Percentiles rank a stretch among this genome's conserved stretches.
phyloP scores from a whole-genome alignment of 148 eudicot species.

The Gaultheria prostrata region DNA sequence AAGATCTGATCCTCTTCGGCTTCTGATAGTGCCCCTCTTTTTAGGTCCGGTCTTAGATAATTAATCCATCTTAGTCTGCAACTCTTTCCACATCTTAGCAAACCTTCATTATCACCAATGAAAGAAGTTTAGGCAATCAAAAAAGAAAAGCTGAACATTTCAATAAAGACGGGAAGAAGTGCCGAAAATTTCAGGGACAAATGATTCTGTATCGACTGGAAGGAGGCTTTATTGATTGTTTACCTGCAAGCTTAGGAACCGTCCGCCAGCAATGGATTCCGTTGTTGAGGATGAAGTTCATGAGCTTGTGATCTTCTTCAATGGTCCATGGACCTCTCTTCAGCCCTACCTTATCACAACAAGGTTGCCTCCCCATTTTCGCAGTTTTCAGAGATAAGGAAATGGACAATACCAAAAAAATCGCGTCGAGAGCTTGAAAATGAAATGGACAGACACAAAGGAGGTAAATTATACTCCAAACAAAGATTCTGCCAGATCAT shows the following conservation, averaged over 20 bases:
- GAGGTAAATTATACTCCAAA: slow-evolving; percentile 26
- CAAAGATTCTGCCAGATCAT: slow-evolving; percentile 55
- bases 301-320: slow-evolving; percentile 76
- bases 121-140: background rate
- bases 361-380: slow-evolving; percentile 78
- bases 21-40: slow-evolving; percentile 63
- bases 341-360: slow-evolving; percentile 69
- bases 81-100: slow-evolving; percentile 76
- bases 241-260: slow-evolving; percentile 78
- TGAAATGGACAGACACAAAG: background rate
- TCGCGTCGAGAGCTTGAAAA: background rate
- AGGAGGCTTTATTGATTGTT: background rate
- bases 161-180: too few species aligned
- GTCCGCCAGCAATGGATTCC: slow-evolving; percentile 74
- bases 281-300: slow-evolving; percentile 56
- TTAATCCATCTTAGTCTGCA: slow-evolving; percentile 88
- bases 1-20: slow-evolving; percentile 64
- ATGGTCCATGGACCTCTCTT: slow-evolving; percentile 86
- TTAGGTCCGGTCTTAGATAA: slow-evolving; percentile 72
- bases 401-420: background rate
- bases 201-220: background rate
- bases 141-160: too few species aligned
- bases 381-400: background rate
- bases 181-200: background rate
- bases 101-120: slow-evolving; percentile 39